Percentiles rank a stretch among this genome's conserved stretches.
These are phyloP conservation scores for Torulaspora quercuum DNA, from an alignment of 805 yeast genomes.

Conservation along the genomic window DNA sequence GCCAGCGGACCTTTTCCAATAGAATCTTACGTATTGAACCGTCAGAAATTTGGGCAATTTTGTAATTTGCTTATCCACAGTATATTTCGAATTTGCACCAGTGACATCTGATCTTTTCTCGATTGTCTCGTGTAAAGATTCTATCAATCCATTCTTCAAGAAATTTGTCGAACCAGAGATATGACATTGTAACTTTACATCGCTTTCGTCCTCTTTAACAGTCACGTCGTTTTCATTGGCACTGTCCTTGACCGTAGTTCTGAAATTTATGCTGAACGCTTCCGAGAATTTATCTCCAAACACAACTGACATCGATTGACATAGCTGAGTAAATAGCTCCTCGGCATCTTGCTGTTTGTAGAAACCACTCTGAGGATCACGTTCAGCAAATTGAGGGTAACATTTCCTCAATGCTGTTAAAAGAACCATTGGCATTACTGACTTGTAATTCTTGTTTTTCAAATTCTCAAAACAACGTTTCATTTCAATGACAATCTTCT, in stretches of 20 bases:
- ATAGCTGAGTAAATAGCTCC: conserved; percentile 82
- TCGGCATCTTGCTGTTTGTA: conserved; percentile 98
- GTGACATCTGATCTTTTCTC: conserved; percentile 74
- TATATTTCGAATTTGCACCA: conserved; percentile 67
- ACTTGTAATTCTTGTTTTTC: conserved; percentile 39
- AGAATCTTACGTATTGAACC: conserved; percentile 90
- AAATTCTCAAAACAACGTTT: conserved; percentile 43
- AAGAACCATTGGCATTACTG: conserved; percentile 67
- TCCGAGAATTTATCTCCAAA: conserved; percentile 48
- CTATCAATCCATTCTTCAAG: conserved; percentile 75
- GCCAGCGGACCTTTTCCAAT: conserved; percentile 89
- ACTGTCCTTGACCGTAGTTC: conserved; percentile 58
- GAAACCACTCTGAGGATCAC: conserved; percentile 58
- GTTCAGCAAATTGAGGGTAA: conserved; percentile 89
- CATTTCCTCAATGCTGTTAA: conserved; percentile 59
- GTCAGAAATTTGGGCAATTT: conserved; percentile 84
- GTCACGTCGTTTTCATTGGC: conserved; percentile 51
- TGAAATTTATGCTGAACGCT: conserved; percentile 63
- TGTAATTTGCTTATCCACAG: conserved; percentile 55
- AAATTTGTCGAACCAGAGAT: conserved; percentile 83
- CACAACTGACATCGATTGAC: conserved; percentile 48
- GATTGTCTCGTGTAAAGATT: conserved; percentile 68
- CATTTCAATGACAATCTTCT: conserved; percentile 47
- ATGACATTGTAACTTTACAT: conserved; percentile 82
- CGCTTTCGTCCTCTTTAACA: conserved; percentile 47